Evolutionary conservation across 305 asterid genomes (phyloP).

Genomic region (Lippia alba): DNA sequence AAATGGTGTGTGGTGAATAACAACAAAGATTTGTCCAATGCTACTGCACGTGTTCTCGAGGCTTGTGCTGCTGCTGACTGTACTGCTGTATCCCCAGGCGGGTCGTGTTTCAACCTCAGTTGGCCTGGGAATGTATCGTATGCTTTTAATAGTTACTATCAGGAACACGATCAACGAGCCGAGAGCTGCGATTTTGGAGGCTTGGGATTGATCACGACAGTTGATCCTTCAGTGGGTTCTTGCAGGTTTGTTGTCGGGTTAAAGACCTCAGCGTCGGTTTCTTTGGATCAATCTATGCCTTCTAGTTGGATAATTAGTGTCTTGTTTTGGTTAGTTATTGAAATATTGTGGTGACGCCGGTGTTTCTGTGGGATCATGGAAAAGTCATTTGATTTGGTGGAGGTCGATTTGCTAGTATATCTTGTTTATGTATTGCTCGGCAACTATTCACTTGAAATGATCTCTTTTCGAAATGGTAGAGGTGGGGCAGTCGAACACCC

Average conservation of each 20-base stretch:
- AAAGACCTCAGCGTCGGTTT: slow-evolving; percentile 47
- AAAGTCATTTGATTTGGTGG: not conserved
- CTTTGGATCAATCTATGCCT: slow-evolving; percentile 29
- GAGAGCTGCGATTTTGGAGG: slow-evolving; percentile 72
- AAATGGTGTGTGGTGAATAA: slow-evolving; percentile 88
- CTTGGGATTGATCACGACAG: slow-evolving; percentile 81
- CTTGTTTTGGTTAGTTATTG: slow-evolving; percentile 41
- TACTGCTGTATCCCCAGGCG: slow-evolving; percentile 57
- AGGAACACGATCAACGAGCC: slow-evolving; percentile 66
- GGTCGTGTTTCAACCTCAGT: slow-evolving; percentile 73
- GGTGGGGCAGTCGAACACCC: too few relatives aligned
- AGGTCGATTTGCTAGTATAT: not conserved
- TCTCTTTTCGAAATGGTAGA: not conserved
- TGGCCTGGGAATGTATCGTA: slow-evolving; percentile 82
- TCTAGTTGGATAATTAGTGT: slow-evolving; percentile 41
- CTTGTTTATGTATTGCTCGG: not conserved
- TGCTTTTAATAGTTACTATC: slow-evolving; percentile 78
- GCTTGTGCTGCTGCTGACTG: slow-evolving; percentile 81
- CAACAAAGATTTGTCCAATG: slow-evolving; percentile 65
- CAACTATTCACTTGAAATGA: not conserved
- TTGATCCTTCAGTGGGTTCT: slow-evolving; percentile 69
- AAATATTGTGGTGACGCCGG: slow-evolving; percentile 28
- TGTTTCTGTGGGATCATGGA: not conserved
- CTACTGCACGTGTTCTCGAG: slow-evolving; percentile 59
- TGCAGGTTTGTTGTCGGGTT: slow-evolving; percentile 72